phyloP scores from a whole-genome alignment of 768 basidiomycete species.

The Hericium erinaceus region DNA sequence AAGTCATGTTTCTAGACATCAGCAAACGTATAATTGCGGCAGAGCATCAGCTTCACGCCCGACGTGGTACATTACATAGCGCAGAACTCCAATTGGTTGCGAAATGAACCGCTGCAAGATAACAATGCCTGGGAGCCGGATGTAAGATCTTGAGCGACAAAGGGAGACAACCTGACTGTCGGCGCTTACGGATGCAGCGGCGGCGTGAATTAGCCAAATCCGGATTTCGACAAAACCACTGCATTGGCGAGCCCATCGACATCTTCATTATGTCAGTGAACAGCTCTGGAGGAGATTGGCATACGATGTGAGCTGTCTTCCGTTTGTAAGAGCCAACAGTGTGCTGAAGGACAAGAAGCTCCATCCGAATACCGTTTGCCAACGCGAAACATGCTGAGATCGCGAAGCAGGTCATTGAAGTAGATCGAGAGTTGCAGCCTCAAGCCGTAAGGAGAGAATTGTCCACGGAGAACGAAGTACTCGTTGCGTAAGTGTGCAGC shows the following conservation, averaged over 20 bases:
- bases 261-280: conserved; percentile 15
- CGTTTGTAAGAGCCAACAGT: not conserved
- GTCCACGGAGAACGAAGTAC: conserved; percentile 50
- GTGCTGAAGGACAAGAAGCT: conserved; percentile 1
- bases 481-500: conserved; percentile 59
- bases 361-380: conserved; percentile 70
- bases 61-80: too few relatives aligned
- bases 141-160: too few relatives aligned
- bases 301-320: conserved; percentile 37
- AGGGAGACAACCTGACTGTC: too few relatives aligned
- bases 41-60: too few relatives aligned
- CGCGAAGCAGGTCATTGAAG: conserved; percentile 77
- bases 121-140: too few relatives aligned
- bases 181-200: not conserved
- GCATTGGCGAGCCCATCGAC: conserved; percentile 4
- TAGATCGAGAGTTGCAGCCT: conserved; percentile 78
- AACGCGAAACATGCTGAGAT: conserved; percentile 67
- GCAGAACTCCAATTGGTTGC: too few relatives aligned
- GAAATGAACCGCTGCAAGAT: too few relatives aligned
- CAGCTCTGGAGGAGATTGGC: conserved; percentile 30
- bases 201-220: not conserved
- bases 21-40: too few relatives aligned
- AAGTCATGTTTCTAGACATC: too few relatives aligned
- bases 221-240: not conserved
- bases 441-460: conserved; percentile 71